Conservation (phyloP, 768 basidiomycete genomes). For the Pholiota microspora region DNA sequence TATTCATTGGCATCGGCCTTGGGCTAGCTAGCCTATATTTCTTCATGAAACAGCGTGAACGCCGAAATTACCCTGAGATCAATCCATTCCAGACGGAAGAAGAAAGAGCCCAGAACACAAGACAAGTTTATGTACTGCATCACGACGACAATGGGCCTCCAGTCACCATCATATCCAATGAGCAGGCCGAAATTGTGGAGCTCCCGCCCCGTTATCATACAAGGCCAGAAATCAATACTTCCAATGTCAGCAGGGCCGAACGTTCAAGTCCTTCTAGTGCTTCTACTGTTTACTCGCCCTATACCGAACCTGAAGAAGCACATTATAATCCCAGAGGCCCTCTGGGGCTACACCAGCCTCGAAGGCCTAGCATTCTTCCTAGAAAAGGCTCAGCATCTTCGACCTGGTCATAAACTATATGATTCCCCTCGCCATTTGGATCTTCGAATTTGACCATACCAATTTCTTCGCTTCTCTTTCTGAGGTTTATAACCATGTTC, state of each 20-base stretch:
- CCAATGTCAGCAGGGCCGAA: background rate
- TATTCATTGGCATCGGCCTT: constrained; percentile 1
- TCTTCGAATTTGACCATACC: too few species aligned
- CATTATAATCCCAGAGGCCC: constrained; percentile 5
- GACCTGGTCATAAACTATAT: background rate
- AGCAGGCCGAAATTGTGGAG: constrained; percentile 56
- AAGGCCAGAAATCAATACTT: constrained; percentile 11
- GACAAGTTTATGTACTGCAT: constrained; percentile 57
- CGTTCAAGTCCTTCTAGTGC: background rate
- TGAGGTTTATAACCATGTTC: too few species aligned
- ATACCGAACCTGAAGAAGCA: background rate
- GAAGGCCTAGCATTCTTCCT: background rate
- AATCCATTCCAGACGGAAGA: constrained; percentile 17
- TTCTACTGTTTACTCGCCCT: background rate
- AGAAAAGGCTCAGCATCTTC: background rate
- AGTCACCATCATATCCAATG: constrained; percentile 53
- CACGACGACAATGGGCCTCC: constrained; percentile 54
- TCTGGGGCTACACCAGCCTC: background rate
- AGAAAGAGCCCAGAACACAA: constrained; percentile 3
- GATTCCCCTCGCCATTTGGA: too few species aligned
- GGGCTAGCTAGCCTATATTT: background rate
- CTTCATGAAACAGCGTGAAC: background rate
- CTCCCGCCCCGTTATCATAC: constrained; percentile 50
- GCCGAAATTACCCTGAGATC: background rate
- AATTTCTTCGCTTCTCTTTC: too few species aligned